Evolutionary conservation across 441 rosid species (phyloP), one percentile per base, ranked within the genome.

Genomic region (Geranium incanum): DNA sequence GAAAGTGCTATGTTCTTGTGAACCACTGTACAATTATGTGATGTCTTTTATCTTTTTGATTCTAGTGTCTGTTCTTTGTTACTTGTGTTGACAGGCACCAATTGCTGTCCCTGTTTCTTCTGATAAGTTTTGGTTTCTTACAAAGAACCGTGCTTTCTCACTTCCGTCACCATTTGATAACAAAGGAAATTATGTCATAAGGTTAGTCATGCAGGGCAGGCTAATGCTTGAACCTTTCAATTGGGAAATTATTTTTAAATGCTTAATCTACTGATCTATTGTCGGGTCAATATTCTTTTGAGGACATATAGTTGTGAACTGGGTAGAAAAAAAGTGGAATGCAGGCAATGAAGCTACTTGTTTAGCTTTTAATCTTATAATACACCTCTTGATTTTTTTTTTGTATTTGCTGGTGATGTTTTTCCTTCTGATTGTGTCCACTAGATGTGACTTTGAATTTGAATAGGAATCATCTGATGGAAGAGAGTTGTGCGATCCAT

Each of bases 141-240:
- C 95, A 12, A 86, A 91, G 78, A 73, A 87, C 69, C 89, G 77
- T 80, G 89, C 96, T n/a, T 70, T 86, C 75, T 80, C 95, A 68
- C 96, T 94, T 78, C 98, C 97, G 70, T 82, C 77, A 81, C 97
- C 98, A 21, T 94, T 91, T 79, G 85, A 89, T 80, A 94, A 94
- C 84, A 81, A 76, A 65, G 97, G 95, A 71, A 94, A 94, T 82
- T 94, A 90, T 78, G 88, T 94, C 69, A 89, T 94, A 78, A 91
- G 97, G 97, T 91, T 28, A 83, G 66, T 71, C 65, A 37, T 68
- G 67, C 60, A 39, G 13, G 21, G 6, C 50, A 41, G 21, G 13
- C 63, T 45, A 39, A 33, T 70, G 67, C 43, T 13, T 63, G 50
- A 67, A 68, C 60, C 65, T 21, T 66, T 23, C 28, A 66, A 3